Percentiles rank a stretch among this genome's conserved stretches.
phyloP scores from a whole-genome alignment of 805 yeast species.

The Lipomyces lipofer region DNA sequence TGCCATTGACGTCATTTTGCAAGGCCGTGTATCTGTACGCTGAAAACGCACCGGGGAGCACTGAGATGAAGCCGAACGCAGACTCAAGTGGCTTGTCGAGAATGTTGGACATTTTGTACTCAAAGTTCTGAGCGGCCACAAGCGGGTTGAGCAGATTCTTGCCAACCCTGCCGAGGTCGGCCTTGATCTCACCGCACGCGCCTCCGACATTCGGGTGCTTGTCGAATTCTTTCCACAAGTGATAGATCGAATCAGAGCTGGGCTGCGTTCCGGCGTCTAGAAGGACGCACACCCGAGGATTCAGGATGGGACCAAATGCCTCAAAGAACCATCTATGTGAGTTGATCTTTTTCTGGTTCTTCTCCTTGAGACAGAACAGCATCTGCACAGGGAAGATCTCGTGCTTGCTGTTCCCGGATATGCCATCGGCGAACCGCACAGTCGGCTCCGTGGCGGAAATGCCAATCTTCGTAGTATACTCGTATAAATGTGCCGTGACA shows the following conservation, averaged over 20 bases:
- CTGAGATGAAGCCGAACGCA: constrained; percentile 90
- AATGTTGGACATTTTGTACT: constrained; percentile 69
- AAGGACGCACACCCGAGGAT: constrained; percentile 80
- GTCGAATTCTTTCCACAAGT: constrained; percentile 84
- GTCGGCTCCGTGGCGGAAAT: constrained; percentile 46
- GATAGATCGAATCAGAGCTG: constrained; percentile 76
- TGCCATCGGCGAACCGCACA: constrained; percentile 56
- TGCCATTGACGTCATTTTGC: constrained; percentile 63
- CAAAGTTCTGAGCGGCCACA: constrained; percentile 87
- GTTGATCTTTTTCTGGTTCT: constrained; percentile 85
- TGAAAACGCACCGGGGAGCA: constrained; percentile 94
- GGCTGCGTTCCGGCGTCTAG: constrained; percentile 97
- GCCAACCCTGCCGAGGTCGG: constrained; percentile 67
- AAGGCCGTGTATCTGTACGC: constrained; percentile 88
- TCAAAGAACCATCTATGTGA: constrained; percentile 97
- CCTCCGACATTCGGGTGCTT: constrained; percentile 83
- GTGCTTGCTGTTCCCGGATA: constrained; percentile 48
- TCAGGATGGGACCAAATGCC: constrained; percentile 78
- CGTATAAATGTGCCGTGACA: constrained; percentile 87
- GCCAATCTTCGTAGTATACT: constrained; percentile 82
- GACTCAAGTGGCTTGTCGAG: constrained; percentile 95
- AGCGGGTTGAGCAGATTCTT: constrained; percentile 71
- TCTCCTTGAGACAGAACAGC: constrained; percentile 85
- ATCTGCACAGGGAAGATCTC: constrained; percentile 77
- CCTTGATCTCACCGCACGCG: constrained; percentile 96